Percentiles rank a stretch among this genome's conserved stretches.
phyloP scores from a whole-genome alignment of 208 protist genomes.

The Leptomonas pyrrhocoris region DNA sequence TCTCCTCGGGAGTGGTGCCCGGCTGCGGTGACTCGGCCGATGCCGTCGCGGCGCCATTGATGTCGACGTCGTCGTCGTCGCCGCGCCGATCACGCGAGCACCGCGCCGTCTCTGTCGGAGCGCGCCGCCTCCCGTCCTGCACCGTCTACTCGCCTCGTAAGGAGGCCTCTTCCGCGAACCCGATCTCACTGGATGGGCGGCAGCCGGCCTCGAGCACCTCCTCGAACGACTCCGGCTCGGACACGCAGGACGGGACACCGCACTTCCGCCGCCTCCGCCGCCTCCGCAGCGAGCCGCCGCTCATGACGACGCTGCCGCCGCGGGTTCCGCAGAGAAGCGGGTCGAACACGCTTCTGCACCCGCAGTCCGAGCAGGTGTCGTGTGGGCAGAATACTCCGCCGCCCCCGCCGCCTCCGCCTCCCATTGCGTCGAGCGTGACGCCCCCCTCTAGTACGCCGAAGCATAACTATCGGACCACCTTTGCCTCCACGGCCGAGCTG shows the following conservation, averaged over 20 bases:
- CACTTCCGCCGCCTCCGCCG: too few relatives aligned
- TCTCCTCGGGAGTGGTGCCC: not conserved
- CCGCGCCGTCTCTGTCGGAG: conserved; percentile 6
- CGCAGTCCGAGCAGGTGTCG: not conserved
- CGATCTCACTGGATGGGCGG: too few relatives aligned
- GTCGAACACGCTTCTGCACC: not conserved
- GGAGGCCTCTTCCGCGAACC: not conserved
- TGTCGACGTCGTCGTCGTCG: not conserved
- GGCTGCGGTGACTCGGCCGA: not conserved
- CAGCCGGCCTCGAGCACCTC: too few relatives aligned
- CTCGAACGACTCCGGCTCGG: too few relatives aligned
- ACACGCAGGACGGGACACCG: too few relatives aligned
- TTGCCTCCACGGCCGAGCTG: conserved; percentile 25
- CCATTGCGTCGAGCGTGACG: not conserved
- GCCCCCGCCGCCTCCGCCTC: not conserved
- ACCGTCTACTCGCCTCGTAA: conserved; percentile 1
- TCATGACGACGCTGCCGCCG: not conserved
- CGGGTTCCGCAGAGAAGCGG: not conserved
- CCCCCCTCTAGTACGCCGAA: not conserved
- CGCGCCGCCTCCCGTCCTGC: not conserved
- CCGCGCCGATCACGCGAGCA: not conserved
- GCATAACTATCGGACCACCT: not conserved
- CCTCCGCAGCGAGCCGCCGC: too few relatives aligned
- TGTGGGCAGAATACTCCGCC: not conserved
- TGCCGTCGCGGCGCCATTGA: not conserved